A percentile compares a stretch with the other conserved stretches of the same genome.
Evolutionary conservation across 2,329 filamentous ascomycete genomes (phyloP).

Genomic region (Talaromyces sp.): DNA sequence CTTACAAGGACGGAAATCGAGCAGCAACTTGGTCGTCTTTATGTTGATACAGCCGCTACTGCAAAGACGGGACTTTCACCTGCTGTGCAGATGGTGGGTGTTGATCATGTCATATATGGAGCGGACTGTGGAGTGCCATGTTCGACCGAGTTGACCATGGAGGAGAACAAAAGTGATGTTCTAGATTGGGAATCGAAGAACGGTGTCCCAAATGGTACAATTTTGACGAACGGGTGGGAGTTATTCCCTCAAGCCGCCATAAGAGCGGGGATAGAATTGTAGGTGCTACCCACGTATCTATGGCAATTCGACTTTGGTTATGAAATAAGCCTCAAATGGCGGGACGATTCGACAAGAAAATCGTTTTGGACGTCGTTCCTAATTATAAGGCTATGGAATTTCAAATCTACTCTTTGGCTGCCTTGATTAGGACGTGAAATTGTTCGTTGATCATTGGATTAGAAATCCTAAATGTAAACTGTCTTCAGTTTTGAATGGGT

Average conservation of each 20-base stretch:
- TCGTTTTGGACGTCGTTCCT: neutral
- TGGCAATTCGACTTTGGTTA: neutral
- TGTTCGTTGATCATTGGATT: neutral
- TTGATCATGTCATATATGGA: constrained; percentile 11
- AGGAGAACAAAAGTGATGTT: constrained; percentile 9
- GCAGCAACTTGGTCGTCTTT: constrained; percentile 6
- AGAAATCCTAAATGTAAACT: neutral
- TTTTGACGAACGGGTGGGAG: constrained; percentile 6
- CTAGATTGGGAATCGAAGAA: neutral
- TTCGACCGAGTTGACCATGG: constrained; percentile 12
- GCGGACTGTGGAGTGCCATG: constrained; percentile 16
- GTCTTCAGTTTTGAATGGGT: neutral
- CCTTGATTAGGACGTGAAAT: neutral
- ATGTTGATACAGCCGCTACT: constrained; percentile 14
- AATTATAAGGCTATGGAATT: neutral
- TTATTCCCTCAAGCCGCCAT: constrained; percentile 9
- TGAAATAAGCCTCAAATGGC: neutral
- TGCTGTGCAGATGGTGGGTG: constrained; percentile 13
- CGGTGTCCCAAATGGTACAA: neutral
- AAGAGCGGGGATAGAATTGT: constrained; percentile 3
- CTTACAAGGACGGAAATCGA: constrained; percentile 7
- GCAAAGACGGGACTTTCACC: constrained; percentile 9
- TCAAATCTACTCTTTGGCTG: neutral
- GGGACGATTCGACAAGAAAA: neutral
- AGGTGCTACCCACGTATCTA: neutral